Evolutionary conservation across 1,139 yeast genomes (phyloP).

Genomic region (Pichia sp.): DNA sequence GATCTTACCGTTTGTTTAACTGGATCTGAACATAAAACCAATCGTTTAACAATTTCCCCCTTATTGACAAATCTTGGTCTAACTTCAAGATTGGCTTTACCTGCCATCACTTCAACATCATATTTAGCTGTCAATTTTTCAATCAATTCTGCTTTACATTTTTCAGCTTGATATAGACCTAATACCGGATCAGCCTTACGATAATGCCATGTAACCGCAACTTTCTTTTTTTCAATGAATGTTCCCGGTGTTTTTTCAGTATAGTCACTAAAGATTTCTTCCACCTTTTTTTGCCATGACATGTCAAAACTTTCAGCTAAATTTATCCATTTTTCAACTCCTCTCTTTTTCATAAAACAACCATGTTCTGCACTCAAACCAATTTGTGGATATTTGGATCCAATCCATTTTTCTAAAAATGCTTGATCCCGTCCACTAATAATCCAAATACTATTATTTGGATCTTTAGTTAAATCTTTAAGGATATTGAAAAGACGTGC

Average conservation of each 20-base stretch:
- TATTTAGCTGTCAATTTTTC: slow-evolving; percentile 49
- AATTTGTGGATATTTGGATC: slow-evolving; percentile 49
- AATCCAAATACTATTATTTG: slow-evolving; percentile 85
- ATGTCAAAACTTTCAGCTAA: slow-evolving; percentile 78
- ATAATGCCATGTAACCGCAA: slow-evolving; percentile 97
- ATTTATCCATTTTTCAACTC: slow-evolving; percentile 66
- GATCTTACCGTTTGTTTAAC: slow-evolving; percentile 35
- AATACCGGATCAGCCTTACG: slow-evolving; percentile 90
- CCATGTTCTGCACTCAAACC: slow-evolving; percentile 98
- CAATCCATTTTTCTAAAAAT: slow-evolving; percentile 86
- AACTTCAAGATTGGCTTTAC: slow-evolving; percentile 95
- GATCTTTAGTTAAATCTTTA: slow-evolving; percentile 60
- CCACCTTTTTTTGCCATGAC: slow-evolving; percentile 88
- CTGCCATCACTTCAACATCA: slow-evolving; percentile 95
- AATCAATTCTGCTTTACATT: slow-evolving; percentile 60
- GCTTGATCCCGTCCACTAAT: slow-evolving; percentile 93
- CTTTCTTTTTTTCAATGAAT: slow-evolving; percentile 78
- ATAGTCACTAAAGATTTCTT: slow-evolving; percentile 62
- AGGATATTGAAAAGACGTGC: slow-evolving; percentile 59
- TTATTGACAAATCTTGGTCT: slow-evolving; percentile 91
- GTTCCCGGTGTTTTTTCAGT: slow-evolving; percentile 92
- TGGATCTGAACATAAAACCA: slow-evolving; percentile 53
- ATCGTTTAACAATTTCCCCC: slow-evolving; percentile 87
- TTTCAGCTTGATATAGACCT: slow-evolving; percentile 79
- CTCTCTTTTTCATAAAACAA: slow-evolving; percentile 77